Evolutionary conservation across 768 basidiomycete species (phyloP), one percentile per base, ranked within the genome.

Genomic region (Boletus speciosus): DNA sequence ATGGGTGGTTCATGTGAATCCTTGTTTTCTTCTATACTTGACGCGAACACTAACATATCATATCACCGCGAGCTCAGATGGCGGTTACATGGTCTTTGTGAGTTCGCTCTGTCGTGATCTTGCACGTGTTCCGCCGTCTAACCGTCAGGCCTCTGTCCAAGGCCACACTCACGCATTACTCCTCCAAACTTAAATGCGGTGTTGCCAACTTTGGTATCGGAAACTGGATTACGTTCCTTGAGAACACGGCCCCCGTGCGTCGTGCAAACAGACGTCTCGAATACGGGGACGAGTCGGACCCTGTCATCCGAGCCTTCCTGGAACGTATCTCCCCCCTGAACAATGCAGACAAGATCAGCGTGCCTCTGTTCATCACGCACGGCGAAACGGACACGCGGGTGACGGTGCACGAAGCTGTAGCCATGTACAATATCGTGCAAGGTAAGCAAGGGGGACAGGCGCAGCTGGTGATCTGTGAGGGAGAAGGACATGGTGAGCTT

Each of bases 141-240:
- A 66, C 35, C 10, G 0, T 11, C 6, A 10, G 16, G n/a, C n/a
- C 19, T 36, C 23, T 27, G 16, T 32, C n/a, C 21, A 52, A 75
- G 74, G 75, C 75, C 5, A 67, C 73, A 19, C 65, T 77, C 50
- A 66, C 68, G 9, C 74, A 77, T 47, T 76, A 73, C 41, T 76
- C 76, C 16, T 60, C 71, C 51, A 71, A 70, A 57, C 68, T 77
- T 35, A 68, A 60, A 37, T 76, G 76, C 32, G 75, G 75, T 2
- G 56, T 77, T 14, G 73, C 74, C 34, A 72, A 76, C 55, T 77
- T 71, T 53, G 75, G 74, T 11, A 69, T 77, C 23, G 63, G 61
- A 23, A 71, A 76, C 52, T 76, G 71, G 67, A 63, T 70, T 11
- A 74, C 72, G 1, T 76, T 76, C 57, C 71, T 76, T n/a, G 63